Conservation (phyloP, 2,329 filamentous ascomycete genomes). For the Cordyceps sp. region DNA sequence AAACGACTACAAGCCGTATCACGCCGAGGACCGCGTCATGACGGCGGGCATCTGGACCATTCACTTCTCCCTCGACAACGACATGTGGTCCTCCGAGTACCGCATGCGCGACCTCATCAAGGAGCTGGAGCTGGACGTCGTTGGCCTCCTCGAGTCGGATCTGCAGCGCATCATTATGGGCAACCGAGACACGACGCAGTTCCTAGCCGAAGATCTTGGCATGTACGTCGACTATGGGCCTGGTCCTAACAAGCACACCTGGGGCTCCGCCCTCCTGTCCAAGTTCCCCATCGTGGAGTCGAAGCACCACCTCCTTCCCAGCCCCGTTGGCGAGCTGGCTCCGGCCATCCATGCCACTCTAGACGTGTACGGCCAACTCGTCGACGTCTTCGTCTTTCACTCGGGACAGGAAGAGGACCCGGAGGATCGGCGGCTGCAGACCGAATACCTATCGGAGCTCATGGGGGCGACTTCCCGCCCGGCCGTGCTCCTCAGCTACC, state of each 20-base stretch:
- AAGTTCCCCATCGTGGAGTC: conserved; percentile 98
- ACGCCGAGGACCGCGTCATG: conserved; percentile 69
- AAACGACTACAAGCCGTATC: conserved; percentile 83
- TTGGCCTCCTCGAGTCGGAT: conserved; percentile 88
- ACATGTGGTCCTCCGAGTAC: conserved; percentile 95
- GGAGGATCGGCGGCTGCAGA: conserved; percentile 77
- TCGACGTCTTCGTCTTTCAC: conserved; percentile 97
- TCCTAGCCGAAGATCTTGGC: conserved; percentile 84
- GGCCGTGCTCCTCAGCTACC: conserved; percentile 73
- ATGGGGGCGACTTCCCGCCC: conserved; percentile 76
- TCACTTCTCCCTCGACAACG: conserved; percentile 93
- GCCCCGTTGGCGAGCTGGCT: conserved; percentile 83
- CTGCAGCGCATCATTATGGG: conserved; percentile 98
- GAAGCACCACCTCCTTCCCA: conserved; percentile 86
- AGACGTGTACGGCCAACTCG: conserved; percentile 73
- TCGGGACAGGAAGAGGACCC: conserved; percentile 94
- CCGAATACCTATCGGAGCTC: conserved; percentile 67
- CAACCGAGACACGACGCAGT: conserved; percentile 91
- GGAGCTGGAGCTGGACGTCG: conserved; percentile 91
- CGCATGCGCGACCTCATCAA: conserved; percentile 84
- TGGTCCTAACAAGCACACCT: conserved; percentile 97
- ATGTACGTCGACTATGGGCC: conserved; percentile 99
- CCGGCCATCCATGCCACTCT: conserved; percentile 95
- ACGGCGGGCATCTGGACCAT: conserved; percentile 98
- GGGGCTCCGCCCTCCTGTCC: conserved; percentile 81